Evolutionary conservation across 139 green algal species (phyloP).

Genomic region (Chara braunii): DNA sequence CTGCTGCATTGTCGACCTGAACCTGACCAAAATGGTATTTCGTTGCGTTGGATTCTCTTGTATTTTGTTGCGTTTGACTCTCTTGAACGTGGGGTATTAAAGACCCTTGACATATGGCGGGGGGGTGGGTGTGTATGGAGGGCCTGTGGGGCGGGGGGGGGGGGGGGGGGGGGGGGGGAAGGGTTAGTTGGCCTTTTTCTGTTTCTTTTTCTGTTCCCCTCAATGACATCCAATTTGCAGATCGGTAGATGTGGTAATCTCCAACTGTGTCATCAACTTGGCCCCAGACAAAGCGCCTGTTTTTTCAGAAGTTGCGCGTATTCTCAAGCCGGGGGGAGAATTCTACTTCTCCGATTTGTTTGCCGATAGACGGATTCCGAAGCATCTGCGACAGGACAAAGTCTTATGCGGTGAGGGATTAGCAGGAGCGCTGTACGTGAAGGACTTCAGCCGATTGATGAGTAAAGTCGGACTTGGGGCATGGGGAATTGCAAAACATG

Average conservation of each 20-base stretch:
- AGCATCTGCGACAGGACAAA: constrained; percentile 49
- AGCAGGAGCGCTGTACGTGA: constrained; percentile 82
- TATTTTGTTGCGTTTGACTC: too few species aligned
- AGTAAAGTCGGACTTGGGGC: constrained; percentile 27
- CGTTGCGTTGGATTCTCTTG: too few species aligned
- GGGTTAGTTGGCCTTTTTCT: too few species aligned
- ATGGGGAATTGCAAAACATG: constrained; percentile 16
- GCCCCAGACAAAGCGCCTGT: constrained; percentile 71
- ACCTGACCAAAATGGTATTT: too few species aligned
- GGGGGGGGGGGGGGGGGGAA: too few species aligned
- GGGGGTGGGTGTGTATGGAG: too few species aligned
- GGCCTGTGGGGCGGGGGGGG: too few species aligned
- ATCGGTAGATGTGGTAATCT: constrained; percentile 82
- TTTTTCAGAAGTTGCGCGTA: constrained; percentile 55
- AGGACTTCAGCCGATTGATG: constrained; percentile 71
- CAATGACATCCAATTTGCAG: not conserved
- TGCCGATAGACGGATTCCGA: constrained; percentile 54
- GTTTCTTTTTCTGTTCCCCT: too few species aligned
- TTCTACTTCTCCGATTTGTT: constrained; percentile 97
- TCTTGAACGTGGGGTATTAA: too few species aligned
- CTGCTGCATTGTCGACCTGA: too few species aligned
- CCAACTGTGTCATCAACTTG: constrained; percentile 93
- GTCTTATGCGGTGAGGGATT: constrained; percentile 87
- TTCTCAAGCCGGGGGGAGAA: constrained; percentile 84
- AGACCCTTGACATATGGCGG: too few species aligned